A percentile compares a stretch with the other conserved stretches of the same genome.
Conservation (phyloP, 805 yeast species). For the Saccharomycopsis oosterbeekiorum region DNA sequence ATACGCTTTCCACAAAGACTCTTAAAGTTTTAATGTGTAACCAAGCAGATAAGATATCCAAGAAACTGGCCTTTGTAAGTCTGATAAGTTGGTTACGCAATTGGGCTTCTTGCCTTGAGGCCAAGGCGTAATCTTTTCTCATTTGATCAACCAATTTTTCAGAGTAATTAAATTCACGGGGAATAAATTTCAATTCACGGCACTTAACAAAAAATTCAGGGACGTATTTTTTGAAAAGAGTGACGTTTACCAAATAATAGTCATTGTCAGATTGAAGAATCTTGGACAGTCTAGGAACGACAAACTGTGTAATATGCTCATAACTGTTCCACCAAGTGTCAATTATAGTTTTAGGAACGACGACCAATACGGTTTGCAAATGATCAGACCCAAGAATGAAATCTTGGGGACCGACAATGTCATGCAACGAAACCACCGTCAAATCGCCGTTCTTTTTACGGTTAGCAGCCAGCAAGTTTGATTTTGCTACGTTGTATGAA, state of each 20-base stretch:
- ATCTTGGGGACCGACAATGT: slow-evolving; percentile 72
- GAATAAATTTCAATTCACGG: slow-evolving; percentile 83
- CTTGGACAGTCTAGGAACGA: slow-evolving; percentile 84
- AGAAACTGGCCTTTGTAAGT: slow-evolving; percentile 79
- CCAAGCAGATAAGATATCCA: slow-evolving; percentile 80
- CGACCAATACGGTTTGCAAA: slow-evolving; percentile 75
- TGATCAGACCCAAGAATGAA: slow-evolving; percentile 82
- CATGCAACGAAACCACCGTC: slow-evolving; percentile 83
- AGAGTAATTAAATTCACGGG: slow-evolving; percentile 84
- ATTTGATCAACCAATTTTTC: slow-evolving; percentile 63
- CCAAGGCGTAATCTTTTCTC: slow-evolving; percentile 70
- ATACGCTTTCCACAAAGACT: slow-evolving; percentile 82
- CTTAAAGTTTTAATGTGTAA: slow-evolving; percentile 82
- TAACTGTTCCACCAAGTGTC: slow-evolving; percentile 56
- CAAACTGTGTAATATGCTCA: slow-evolving; percentile 70
- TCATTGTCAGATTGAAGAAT: slow-evolving; percentile 65
- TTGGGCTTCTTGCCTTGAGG: slow-evolving; percentile 64
- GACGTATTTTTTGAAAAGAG: slow-evolving; percentile 74
- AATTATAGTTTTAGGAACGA: slow-evolving; percentile 64
- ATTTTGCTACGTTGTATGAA: slow-evolving; percentile 70
- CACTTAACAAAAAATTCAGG: slow-evolving; percentile 58
- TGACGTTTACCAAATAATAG: slow-evolving; percentile 62
- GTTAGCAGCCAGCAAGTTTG: slow-evolving; percentile 78
- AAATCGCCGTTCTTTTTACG: slow-evolving; percentile 90
- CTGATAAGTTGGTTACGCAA: slow-evolving; percentile 70